phyloP scores from a whole-genome alignment of 345 rosid species.

The Raphanus raphanistrum region DNA sequence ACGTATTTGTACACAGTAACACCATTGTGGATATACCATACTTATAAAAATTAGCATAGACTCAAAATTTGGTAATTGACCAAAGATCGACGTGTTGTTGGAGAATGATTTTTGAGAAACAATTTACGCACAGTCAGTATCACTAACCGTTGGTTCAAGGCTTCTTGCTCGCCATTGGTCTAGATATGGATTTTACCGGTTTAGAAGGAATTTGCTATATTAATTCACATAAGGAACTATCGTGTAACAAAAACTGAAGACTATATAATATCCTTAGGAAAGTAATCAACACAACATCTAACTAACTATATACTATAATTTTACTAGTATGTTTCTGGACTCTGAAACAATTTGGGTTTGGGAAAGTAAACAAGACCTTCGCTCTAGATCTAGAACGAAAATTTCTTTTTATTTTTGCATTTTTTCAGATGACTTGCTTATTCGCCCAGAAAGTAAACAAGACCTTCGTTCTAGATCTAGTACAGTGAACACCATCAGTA shows the following conservation, averaged over 20 bases:
- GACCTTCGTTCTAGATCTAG: background rate
- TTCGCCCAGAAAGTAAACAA: background rate
- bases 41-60: background rate
- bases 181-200: background rate
- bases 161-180: background rate
- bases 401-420: too few species aligned
- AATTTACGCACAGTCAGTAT: background rate
- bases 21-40: background rate
- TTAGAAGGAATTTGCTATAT: background rate
- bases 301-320: background rate
- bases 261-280: background rate
- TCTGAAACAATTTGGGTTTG: conserved; percentile 2
- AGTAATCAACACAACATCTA: background rate
- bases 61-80: background rate
- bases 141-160: background rate
- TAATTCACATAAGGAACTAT: background rate
- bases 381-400: background rate
- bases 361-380: background rate
- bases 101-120: background rate
- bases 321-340: background rate
- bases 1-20: conserved; percentile 12
- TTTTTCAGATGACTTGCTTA: too few species aligned
- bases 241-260: background rate
- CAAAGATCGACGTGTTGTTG: background rate
- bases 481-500: background rate